Evolutionary conservation across 2,329 filamentous ascomycete species (phyloP), one percentile per base, ranked within the genome.

Genomic region (Ceratocystis albifundus): DNA sequence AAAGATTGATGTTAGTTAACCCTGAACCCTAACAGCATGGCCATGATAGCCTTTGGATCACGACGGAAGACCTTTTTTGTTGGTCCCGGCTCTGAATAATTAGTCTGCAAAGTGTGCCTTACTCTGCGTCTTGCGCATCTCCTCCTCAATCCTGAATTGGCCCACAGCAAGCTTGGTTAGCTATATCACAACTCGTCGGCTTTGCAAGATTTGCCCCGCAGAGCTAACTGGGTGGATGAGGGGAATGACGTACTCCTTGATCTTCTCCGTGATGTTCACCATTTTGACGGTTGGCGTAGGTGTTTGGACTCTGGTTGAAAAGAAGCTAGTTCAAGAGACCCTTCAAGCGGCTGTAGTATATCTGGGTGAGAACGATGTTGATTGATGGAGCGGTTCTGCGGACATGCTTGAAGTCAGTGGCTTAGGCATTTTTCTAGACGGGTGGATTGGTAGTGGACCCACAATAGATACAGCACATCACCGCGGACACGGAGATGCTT

Each of bases 251-350:
- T 78, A 96, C 93, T 97, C 94, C 83, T 99, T 99, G 80, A 99
- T 99, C 84, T 96, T 97, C 66, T 99, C 95, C 71, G 94, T 97
- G 71, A 99, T 99, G 80, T 97, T 97, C 77, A 97, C 94, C 94
- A 99, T 99, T 41, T 41, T 41, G 36, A 12, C 36, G 73, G 79
- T 83, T 77, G 66, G 70, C 70, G 69, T n/a, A 41, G 10, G 36
- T 41, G 36, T 41, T 41, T 41, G 4, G 36, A 41, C 36, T 41
- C 36, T 3, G 36, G 36, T 3, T 41, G 4, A 15, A 41, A 41
- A 41, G 36, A 41, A 41, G 8, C 12, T 15, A 15, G 36, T 15
- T 15, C 3, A 4, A 12, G 15, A 32, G 30, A 41, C 36, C 12
- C 36, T 12, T 41, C 36, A 41, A 3, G 36, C 10, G 4, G 36